Evolutionary conservation across 1,284 basidiomycete genomes (phyloP).

Genomic region (Paramarasmius palmivorus): DNA sequence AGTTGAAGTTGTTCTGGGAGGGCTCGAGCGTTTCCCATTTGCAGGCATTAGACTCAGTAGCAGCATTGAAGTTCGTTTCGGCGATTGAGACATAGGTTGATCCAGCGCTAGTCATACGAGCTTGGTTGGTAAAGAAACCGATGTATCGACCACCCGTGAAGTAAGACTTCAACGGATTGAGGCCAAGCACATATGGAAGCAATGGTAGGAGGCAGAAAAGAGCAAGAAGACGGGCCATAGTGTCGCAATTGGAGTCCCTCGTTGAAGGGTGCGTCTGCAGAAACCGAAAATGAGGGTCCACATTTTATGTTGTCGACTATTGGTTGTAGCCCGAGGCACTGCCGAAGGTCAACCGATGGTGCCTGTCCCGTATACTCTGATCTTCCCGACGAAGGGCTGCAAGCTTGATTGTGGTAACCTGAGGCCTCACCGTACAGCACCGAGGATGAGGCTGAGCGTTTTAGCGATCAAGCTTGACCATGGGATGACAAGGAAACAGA

Average conservation of each 20-base stretch:
- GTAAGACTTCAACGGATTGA: slow-evolving; percentile 61
- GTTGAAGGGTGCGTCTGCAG: background rate
- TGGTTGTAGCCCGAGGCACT: background rate
- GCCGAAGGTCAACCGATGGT: slow-evolving; percentile 1
- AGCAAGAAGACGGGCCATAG: background rate
- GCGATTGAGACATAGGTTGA: slow-evolving; percentile 14
- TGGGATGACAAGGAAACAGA: too few relatives aligned
- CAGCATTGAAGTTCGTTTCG: slow-evolving; percentile 15
- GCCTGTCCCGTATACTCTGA: too few relatives aligned
- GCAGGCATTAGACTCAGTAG: slow-evolving; percentile 4
- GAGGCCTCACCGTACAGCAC: too few relatives aligned
- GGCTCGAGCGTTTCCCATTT: slow-evolving; percentile 5
- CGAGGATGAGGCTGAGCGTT: too few relatives aligned
- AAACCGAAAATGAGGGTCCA: background rate
- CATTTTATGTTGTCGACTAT: background rate
- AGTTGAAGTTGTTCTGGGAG: background rate
- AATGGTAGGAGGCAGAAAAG: background rate
- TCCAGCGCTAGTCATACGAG: slow-evolving; percentile 4
- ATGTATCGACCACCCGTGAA: slow-evolving; percentile 3
- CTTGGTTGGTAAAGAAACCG: slow-evolving; percentile 4
- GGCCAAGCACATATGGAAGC: slow-evolving; percentile 13
- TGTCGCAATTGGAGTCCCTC: background rate
- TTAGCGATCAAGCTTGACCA: too few relatives aligned
- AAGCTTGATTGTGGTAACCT: too few relatives aligned
- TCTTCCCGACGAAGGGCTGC: too few relatives aligned